These are phyloP conservation scores for Nakazawaea peltata DNA, from an alignment of 805 yeast species.

Conservation along the genomic window DNA sequence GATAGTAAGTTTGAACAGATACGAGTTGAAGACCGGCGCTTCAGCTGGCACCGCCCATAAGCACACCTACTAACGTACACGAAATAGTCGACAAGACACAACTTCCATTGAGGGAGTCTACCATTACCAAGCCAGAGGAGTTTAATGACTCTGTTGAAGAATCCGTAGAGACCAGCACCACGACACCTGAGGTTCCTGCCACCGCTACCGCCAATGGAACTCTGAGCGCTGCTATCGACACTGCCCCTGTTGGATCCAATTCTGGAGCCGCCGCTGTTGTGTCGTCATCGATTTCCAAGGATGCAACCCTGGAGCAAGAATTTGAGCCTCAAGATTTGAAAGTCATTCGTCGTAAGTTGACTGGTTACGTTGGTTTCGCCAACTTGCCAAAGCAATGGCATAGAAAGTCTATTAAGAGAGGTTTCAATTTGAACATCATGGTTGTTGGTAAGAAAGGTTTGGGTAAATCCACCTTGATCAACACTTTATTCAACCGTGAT, in stretches of 20 bases:
- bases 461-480: conserved; percentile 88
- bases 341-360: conserved; percentile 73
- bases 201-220: not conserved
- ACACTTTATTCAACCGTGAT: conserved; percentile 75
- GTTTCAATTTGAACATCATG: conserved; percentile 82
- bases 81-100: too few relatives aligned
- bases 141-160: conserved; percentile 8
- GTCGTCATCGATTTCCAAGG: too few relatives aligned
- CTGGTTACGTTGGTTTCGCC: conserved; percentile 94
- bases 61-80: too few relatives aligned
- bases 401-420: conserved; percentile 82
- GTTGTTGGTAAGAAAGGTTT: conserved; percentile 89
- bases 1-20: too few relatives aligned
- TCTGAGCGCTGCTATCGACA: too few relatives aligned
- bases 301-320: not conserved
- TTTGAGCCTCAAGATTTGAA: conserved; percentile 48
- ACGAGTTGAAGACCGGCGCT: too few relatives aligned
- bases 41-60: too few relatives aligned
- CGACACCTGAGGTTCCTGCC: conserved; percentile 3
- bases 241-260: not conserved
- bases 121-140: conserved; percentile 3
- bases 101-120: too few relatives aligned
- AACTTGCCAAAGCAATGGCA: conserved; percentile 99
- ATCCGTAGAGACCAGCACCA: conserved; percentile 3
- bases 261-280: too few relatives aligned